These are phyloP conservation scores for Pilaira anomala DNA, from an alignment of 192 early-diverging fungal genomes.

Conservation along the genomic window DNA sequence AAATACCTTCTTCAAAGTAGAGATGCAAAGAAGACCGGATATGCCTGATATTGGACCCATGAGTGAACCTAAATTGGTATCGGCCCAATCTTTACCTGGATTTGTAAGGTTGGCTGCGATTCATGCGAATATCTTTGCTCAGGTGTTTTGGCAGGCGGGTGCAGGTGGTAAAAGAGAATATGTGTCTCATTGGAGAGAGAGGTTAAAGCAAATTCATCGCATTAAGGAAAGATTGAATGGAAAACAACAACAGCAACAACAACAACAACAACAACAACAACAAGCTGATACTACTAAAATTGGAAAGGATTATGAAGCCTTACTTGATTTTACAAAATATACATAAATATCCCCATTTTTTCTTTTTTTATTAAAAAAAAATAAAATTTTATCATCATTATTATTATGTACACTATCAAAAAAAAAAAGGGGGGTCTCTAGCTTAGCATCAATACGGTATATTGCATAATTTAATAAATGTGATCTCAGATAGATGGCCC, in stretches of 20 bases:
- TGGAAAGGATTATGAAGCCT: slow-evolving; percentile 30
- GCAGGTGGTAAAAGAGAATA: slow-evolving; percentile 62
- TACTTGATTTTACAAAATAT: slow-evolving; percentile 60
- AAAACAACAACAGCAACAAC: slow-evolving; percentile 6
- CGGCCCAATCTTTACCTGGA: slow-evolving; percentile 66
- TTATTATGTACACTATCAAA: too few relatives aligned
- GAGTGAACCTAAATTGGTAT: slow-evolving; percentile 78
- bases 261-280: slow-evolving; percentile 8
- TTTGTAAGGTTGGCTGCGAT: slow-evolving; percentile 84
- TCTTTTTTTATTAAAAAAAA: neutral
- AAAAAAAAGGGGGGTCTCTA: too few relatives aligned
- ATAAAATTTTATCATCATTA: too few relatives aligned
- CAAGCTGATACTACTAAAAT: slow-evolving; percentile 11
- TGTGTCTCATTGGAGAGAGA: slow-evolving; percentile 84
- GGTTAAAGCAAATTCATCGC: slow-evolving; percentile 89
- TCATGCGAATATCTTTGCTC: slow-evolving; percentile 87
- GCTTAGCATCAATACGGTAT: too few relatives aligned
- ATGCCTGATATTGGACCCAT: slow-evolving; percentile 84
- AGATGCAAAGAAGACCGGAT: slow-evolving; percentile 66
- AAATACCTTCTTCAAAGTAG: slow-evolving; percentile 54
- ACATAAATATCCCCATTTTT: slow-evolving; percentile 29
- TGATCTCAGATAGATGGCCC: too few relatives aligned
- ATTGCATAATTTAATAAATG: too few relatives aligned
- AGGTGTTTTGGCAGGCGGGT: slow-evolving; percentile 75
- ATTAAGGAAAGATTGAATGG: slow-evolving; percentile 53